These are phyloP conservation scores for Asterophora lycoperdoides DNA, from an alignment of 768 basidiomycete species.

Conservation along the genomic window DNA sequence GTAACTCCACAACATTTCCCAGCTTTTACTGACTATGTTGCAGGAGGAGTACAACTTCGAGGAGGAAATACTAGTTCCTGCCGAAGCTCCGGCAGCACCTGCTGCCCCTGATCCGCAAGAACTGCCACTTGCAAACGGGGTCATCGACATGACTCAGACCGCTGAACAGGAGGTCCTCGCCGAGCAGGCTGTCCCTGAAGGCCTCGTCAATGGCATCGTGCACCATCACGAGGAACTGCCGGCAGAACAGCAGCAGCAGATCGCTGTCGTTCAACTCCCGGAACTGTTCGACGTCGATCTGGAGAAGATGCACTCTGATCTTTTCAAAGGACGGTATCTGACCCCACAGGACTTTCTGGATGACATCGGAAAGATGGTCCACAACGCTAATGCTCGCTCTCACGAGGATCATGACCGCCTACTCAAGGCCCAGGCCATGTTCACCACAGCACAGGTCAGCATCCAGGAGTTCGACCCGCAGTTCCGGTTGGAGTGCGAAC, in stretches of 20 bases:
- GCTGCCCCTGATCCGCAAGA: conserved; percentile 35
- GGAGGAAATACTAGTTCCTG: conserved; percentile 16
- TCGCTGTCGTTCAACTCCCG: conserved; percentile 36
- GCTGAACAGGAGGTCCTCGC: conserved; percentile 9
- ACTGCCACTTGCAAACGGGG: conserved; percentile 36
- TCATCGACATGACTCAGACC: conserved; percentile 40
- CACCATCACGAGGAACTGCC: conserved; percentile 24
- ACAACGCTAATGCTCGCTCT: conserved; percentile 58
- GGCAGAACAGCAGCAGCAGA: conserved; percentile 31
- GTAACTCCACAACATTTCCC: neutral
- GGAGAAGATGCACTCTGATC: conserved; percentile 81
- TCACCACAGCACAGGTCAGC: conserved; percentile 79
- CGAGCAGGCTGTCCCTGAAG: conserved; percentile 28
- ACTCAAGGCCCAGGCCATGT: conserved; percentile 84
- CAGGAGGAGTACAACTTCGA: conserved; percentile 77
- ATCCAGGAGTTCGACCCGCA: conserved; percentile 80
- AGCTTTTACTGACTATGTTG: conserved; percentile 1
- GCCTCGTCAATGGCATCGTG: conserved; percentile 37
- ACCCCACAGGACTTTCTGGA: conserved; percentile 86
- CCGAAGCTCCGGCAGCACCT: conserved; percentile 3
- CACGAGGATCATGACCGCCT: conserved; percentile 70
- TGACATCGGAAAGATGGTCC: conserved; percentile 76
- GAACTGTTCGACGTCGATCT: conserved; percentile 83
- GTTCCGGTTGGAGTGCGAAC: conserved; percentile 78
- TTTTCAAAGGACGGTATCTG: conserved; percentile 83